Conservation (phyloP, 768 basidiomycete species). For the Hypholoma fasciculare region DNA sequence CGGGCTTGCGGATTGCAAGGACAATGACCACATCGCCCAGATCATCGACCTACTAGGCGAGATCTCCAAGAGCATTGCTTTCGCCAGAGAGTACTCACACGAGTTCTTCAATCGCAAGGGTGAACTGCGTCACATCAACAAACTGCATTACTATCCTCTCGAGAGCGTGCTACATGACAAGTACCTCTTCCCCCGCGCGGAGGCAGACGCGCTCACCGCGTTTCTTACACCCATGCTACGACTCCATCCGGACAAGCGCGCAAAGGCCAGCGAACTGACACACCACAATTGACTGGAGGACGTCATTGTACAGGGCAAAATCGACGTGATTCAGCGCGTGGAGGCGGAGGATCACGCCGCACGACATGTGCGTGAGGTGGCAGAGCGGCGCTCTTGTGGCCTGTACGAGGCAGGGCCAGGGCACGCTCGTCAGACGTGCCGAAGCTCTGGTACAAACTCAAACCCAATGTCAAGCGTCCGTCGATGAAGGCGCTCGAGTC, state of each 20-base stretch:
- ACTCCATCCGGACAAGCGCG: conserved; percentile 85
- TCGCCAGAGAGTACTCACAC: conserved; percentile 88
- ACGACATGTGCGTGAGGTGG: conserved; percentile 34
- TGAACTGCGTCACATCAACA: conserved; percentile 92
- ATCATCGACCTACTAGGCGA: conserved; percentile 96
- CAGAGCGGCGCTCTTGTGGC: conserved; percentile 43
- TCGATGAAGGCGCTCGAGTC: conserved; percentile 11
- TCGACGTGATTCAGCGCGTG: conserved; percentile 72
- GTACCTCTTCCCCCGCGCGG: conserved; percentile 85
- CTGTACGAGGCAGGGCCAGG: background rate
- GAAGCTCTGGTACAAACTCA: conserved; percentile 38
- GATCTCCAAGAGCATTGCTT: conserved; percentile 78
- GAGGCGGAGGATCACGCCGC: conserved; percentile 40
- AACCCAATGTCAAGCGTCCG: conserved; percentile 27
- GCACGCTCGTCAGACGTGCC: background rate
- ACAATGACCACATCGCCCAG: conserved; percentile 97
- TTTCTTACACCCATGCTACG: conserved; percentile 91
- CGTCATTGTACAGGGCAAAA: conserved; percentile 85
- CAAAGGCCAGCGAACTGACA: conserved; percentile 81
- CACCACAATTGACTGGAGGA: conserved; percentile 89
- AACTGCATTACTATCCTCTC: conserved; percentile 91
- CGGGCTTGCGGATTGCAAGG: conserved; percentile 92
- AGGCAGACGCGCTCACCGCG: conserved; percentile 77
- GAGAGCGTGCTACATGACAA: conserved; percentile 87
- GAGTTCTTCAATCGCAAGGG: conserved; percentile 98